phyloP scores from a whole-genome alignment of 257 asterid genomes.

The Nicotiana attenuata region DNA sequence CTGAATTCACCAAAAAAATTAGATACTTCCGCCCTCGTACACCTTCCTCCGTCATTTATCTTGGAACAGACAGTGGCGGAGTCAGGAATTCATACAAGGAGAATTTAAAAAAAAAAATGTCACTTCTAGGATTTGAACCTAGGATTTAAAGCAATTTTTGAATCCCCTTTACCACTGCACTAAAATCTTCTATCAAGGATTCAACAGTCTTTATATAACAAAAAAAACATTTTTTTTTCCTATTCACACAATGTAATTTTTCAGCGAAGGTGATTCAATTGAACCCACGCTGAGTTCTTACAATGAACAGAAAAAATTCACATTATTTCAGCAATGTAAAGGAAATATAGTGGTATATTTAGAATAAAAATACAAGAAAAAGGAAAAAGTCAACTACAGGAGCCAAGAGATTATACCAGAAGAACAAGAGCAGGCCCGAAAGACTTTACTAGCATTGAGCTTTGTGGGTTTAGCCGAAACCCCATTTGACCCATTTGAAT shows the following conservation, averaged over 20 bases:
- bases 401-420: conserved; percentile 23
- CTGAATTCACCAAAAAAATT: not conserved
- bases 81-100: no score
- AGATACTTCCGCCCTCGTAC: not conserved
- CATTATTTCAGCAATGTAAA: not conserved
- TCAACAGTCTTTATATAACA: no score
- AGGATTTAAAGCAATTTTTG: no score
- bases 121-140: no score
- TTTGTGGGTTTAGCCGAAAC: conserved; percentile 26
- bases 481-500: conserved; percentile 20
- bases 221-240: no score
- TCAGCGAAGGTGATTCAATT: no score
- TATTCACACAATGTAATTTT: no score
- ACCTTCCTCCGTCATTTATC: not conserved
- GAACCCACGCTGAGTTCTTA: no score
- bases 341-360: not conserved
- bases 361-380: not conserved
- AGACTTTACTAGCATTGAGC: conserved; percentile 19
- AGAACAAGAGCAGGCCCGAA: conserved; percentile 41
- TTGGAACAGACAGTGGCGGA: not conserved
- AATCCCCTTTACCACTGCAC: no score
- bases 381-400: not conserved
- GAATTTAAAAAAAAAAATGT: no score
- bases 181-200: no score
- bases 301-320: no score